Evolutionary conservation across 2,329 filamentous ascomycete species (phyloP), one percentile per base, ranked within the genome.

Genomic region (Fusarium chaquense): DNA sequence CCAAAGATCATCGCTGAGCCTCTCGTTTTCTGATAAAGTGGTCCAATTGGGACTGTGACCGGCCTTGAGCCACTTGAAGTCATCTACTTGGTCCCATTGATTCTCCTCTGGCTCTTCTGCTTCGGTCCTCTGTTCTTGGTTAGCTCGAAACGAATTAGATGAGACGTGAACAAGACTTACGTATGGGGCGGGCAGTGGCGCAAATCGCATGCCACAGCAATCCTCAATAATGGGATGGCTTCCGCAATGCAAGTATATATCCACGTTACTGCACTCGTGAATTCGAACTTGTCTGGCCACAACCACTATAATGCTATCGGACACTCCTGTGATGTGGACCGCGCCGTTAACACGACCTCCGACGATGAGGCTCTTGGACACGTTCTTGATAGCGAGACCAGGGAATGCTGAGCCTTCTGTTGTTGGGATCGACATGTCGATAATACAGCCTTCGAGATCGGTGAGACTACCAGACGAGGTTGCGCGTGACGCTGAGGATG

Each of bases 31-130:
- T 2, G 87, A 83, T 24, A 98, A 73, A 4, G 93, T 80, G 35
- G 84, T 87, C 93, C 95, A 99, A 77, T 99, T 94, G 3, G 96
- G 96, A 76, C 93, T 98, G 32, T 89, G 88, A 61, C 92, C 93
- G 18, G 87, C 85, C 79, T 94, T 97, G 68, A 98, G 86, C 96
- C 96, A 98, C 81, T 97, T 97, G 84, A 99, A 99, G 78, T 99
- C 96, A 78, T 98, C 93, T 18, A 98, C 92, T 75, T 96, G 89
- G 73, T 94, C 87, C 93, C 93, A 99, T 74, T 91, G 87, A 77
- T 97, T 95, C 61, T 81, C 80, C 5, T 76, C 69, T 8, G 65
- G 46, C 38, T 72, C 52, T n/a, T 81, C 79, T 7, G 75, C 74
- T 32, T 77, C 74, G 9, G 69, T 75, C 43, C 66, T 60, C 75